Conservation (phyloP, 257 asterid genomes). For the Nicotiana paniculata region DNA sequence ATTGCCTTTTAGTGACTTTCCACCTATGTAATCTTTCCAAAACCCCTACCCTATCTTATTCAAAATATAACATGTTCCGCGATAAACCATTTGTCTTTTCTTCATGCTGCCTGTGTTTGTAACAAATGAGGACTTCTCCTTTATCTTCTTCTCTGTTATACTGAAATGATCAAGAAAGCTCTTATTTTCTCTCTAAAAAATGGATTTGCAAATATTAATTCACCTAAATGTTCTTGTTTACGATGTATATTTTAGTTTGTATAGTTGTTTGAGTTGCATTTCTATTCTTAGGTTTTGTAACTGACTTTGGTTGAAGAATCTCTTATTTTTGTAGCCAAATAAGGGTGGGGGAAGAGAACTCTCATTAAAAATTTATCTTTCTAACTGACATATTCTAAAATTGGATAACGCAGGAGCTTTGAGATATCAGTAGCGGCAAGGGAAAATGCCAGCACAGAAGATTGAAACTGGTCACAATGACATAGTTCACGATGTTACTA, state of each 20-base stretch:
- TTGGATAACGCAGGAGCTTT: background rate
- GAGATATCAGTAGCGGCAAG: background rate
- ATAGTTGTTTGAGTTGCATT: background rate
- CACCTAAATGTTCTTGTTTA: background rate
- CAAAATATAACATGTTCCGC: background rate
- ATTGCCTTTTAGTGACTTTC: background rate
- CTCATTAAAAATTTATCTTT: background rate
- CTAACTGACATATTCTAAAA: background rate
- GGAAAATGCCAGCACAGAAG: constrained; percentile 85
- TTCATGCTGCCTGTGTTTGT: background rate
- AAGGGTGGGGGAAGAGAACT: background rate
- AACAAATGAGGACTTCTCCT: background rate
- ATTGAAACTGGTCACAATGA: constrained; percentile 91
- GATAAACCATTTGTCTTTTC: background rate
- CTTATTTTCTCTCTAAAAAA: background rate
- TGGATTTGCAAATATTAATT: background rate
- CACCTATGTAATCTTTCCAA: background rate
- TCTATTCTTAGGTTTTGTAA: background rate
- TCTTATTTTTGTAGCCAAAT: background rate
- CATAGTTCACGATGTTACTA: constrained; percentile 74
- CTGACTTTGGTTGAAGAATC: background rate
- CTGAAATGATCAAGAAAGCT: background rate
- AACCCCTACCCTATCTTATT: background rate
- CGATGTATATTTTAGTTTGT: background rate
- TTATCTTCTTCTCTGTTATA: background rate